Conservation (phyloP, 345 rosid species). For the Eucalyptus victrix region DNA sequence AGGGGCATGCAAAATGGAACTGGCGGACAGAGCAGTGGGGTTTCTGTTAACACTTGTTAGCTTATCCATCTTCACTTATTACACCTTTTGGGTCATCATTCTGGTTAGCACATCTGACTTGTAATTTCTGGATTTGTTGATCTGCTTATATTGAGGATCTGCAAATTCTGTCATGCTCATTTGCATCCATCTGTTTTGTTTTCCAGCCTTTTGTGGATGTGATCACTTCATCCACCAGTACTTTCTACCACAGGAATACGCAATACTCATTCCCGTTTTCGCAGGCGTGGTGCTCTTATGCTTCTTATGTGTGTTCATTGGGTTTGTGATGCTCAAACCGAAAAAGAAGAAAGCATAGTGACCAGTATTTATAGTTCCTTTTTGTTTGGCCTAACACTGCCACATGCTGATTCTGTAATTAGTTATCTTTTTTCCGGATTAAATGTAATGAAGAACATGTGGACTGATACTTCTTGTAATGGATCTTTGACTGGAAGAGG, state of each 20-base stretch:
- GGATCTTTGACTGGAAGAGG: background rate
- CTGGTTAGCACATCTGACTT: constrained; percentile 31
- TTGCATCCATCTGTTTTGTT: background rate
- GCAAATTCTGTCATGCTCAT: background rate
- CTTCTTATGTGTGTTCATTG: constrained; percentile 57
- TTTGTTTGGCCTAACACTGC: background rate
- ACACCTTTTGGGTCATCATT: constrained; percentile 94
- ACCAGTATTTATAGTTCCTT: background rate
- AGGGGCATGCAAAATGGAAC: constrained; percentile 35
- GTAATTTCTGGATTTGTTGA: background rate
- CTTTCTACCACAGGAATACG: constrained; percentile 80
- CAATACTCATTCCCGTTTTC: constrained; percentile 62
- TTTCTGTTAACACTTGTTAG: constrained; percentile 54
- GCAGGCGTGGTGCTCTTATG: constrained; percentile 62
- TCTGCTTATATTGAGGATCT: background rate
- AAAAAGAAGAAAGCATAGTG: constrained; percentile 68
- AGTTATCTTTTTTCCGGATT: background rate
- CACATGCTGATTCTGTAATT: background rate
- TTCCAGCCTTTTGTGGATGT: constrained; percentile 88
- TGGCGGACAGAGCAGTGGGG: constrained; percentile 85
- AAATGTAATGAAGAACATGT: background rate
- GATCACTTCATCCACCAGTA: constrained; percentile 86
- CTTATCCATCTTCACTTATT: constrained; percentile 79
- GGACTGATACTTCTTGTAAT: background rate
- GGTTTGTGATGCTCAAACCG: constrained; percentile 70